A percentile compares a stretch with the other conserved stretches of the same genome.
Evolutionary conservation across 768 basidiomycete species (phyloP).

Genomic region (Lenzites betulinus): DNA sequence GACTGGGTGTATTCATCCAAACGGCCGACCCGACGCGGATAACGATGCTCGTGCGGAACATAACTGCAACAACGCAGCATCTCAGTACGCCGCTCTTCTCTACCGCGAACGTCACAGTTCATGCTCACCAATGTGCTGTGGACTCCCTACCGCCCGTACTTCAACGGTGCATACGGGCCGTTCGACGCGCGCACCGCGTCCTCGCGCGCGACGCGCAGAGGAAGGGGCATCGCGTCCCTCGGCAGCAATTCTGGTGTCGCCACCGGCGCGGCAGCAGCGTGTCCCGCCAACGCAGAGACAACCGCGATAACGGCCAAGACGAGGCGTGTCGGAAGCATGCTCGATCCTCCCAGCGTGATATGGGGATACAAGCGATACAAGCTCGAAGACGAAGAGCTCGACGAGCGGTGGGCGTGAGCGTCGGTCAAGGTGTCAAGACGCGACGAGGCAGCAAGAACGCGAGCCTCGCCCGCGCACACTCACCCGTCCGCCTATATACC

Average conservation of each 20-base stretch:
- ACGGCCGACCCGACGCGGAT: neutral
- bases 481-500: too few species aligned
- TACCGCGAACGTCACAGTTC: too few species aligned
- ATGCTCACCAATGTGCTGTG: neutral
- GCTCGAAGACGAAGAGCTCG: neutral
- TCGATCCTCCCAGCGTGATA: neutral
- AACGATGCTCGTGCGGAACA: neutral
- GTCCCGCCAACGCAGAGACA: neutral
- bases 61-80: neutral
- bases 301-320: neutral
- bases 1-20: too few species aligned
- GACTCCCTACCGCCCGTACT: slow-evolving; percentile 3
- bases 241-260: neutral
- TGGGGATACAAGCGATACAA: neutral
- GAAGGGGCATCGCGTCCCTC: slow-evolving; percentile 1
- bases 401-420: neutral
- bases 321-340: neutral
- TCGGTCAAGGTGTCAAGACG: too few species aligned
- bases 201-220: neutral
- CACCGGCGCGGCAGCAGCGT: neutral
- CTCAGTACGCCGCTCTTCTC: neutral
- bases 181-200: neutral
- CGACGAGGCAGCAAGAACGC: too few species aligned
- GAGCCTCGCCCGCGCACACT: too few species aligned
- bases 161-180: neutral